Base-by-base conservation (phyloP, 371 early-diverging fungal species). In the Amoeboaphelidium protococcarum region DNA sequence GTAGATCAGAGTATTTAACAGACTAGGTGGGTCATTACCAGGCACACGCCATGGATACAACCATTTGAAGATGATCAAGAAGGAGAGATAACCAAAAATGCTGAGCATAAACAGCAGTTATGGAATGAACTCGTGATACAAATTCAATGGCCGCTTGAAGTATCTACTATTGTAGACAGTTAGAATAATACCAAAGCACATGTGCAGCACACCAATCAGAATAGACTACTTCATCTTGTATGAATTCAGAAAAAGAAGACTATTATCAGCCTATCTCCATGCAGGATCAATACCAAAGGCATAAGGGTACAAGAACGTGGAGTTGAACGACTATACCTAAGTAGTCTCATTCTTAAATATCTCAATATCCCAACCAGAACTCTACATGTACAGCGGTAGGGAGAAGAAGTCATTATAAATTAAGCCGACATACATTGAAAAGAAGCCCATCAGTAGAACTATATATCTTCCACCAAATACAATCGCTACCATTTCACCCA, bases 201-300 rank as follows among this genome's bases (percentile, higher is more conserved):
- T 96, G 57, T 99, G 99, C 50, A 86, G 66, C 37, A 96, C 92
- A 54, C 99, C 99, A 41, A 99, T 56, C 46, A 98, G 72, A 53
- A 99, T 76, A 25, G 94, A 82, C 77, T 87, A 82, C 62, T 99
- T 99, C 98, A 98, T 98, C 72, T 98, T 99, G 73, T 98, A 90
- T 27, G 94, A 91, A 69, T 99, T 99, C 51, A 81, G 73, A 62
- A 99, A 98, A 26, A 87, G 59, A 50, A 91, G 72, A 52, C 68
- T 76, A 65, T 88, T 91, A 40, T 89, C 87, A 2, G 89, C 67
- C 19, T 78, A 79, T 55, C 90, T 87, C 99, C 99, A 99, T 0
- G 80, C 69, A 54, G 80, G 70, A 53, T 73, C 75, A 25, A 76
- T 65, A 41, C 78, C 78, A 56, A 75, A 67, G 13, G 64, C 65